Conservation (phyloP, 2,329 filamentous ascomycete genomes). For the Calonectria honghensis region DNA sequence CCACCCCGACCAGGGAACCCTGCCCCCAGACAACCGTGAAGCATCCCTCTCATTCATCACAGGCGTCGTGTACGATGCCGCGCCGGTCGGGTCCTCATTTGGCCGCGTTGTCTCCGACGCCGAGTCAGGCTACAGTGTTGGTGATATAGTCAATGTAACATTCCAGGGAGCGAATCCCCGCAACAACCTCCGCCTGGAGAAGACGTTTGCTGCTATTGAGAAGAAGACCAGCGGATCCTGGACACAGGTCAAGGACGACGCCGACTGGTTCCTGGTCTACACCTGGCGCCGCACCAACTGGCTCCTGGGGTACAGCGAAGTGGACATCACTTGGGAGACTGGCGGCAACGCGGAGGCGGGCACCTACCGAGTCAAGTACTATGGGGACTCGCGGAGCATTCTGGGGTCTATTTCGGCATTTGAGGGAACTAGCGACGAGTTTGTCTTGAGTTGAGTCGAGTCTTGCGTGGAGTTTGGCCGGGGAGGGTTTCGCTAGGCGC, state of each 20-base stretch:
- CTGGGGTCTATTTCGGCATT: conserved; percentile 35
- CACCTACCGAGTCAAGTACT: conserved; percentile 87
- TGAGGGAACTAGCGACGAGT: conserved; percentile 36
- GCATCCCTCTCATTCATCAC: conserved; percentile 87
- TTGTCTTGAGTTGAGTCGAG: conserved; percentile 34
- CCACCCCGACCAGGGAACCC: conserved; percentile 71
- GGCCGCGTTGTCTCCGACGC: conserved; percentile 79
- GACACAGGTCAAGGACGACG: conserved; percentile 81
- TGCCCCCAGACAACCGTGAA: conserved; percentile 86
- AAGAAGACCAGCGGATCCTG: conserved; percentile 72
- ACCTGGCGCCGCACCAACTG: conserved; percentile 84
- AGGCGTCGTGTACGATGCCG: conserved; percentile 83
- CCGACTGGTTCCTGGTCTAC: conserved; percentile 89
- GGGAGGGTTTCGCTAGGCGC: conserved; percentile 16
- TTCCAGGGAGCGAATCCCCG: conserved; percentile 94
- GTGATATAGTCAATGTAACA: conserved; percentile 77
- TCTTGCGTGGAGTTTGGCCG: neutral
- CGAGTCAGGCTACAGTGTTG: conserved; percentile 60
- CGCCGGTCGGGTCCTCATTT: conserved; percentile 80
- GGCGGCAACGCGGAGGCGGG: conserved; percentile 72
- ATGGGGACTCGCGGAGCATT: conserved; percentile 83
- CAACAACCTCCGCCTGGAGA: conserved; percentile 87
- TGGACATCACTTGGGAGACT: conserved; percentile 85
- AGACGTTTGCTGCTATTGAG: conserved; percentile 87
- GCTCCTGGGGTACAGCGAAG: conserved; percentile 84